Conservation (phyloP, 2,329 filamentous ascomycete genomes). For the Coniochaeta sp. region DNA sequence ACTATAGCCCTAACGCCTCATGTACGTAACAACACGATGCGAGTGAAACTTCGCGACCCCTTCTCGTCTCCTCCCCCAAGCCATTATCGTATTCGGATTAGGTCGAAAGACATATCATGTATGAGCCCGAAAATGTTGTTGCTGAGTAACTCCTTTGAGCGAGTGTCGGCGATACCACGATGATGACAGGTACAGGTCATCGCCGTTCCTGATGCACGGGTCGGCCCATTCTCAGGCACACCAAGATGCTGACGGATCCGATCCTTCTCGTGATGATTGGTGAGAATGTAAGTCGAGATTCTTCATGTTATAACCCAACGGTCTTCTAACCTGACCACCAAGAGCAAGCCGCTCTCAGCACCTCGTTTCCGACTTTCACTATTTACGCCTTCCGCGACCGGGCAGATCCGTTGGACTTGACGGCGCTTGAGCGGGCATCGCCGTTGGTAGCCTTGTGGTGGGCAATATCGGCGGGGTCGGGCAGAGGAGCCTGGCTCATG, state of each 20-base stretch:
- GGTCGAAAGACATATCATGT: neutral
- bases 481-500: conserved; percentile 61
- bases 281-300: neutral
- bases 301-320: neutral
- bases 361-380: neutral
- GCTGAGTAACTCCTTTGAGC: neutral
- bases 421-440: conserved; percentile 44
- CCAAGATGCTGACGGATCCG: too few species aligned
- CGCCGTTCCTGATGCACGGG: too few species aligned
- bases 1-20: neutral
- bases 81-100: neutral
- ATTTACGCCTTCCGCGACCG: conserved; percentile 64
- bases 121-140: neutral
- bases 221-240: too few species aligned
- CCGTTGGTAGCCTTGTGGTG: conserved; percentile 47
- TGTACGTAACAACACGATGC: neutral
- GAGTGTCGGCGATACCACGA: neutral
- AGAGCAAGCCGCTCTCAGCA: neutral
- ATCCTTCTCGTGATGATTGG: too few species aligned
- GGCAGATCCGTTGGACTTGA: conserved; percentile 51
- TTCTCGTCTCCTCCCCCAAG: too few species aligned
- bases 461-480: conserved; percentile 74
- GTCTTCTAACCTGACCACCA: neutral
- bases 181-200: neutral
- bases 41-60: too few species aligned